These are phyloP conservation scores for Tolypocladium inflatum DNA, from an alignment of 2,329 filamentous ascomycete species.

Conservation along the genomic window DNA sequence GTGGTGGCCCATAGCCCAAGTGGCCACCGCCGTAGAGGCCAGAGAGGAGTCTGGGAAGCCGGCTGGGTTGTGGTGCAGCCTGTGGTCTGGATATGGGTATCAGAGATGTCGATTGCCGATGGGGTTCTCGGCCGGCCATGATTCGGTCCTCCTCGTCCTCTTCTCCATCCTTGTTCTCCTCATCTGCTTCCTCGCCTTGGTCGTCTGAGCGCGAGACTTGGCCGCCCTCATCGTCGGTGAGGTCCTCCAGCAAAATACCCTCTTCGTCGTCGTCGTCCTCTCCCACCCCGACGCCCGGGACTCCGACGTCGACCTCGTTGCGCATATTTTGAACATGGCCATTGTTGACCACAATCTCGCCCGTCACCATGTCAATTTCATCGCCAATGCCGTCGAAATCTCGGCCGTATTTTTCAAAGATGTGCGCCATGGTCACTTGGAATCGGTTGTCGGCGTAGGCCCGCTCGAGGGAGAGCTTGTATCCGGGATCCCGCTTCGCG, in stretches of 20 bases:
- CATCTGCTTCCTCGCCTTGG: background rate
- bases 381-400: slow-evolving; percentile 80
- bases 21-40: slow-evolving; percentile 3
- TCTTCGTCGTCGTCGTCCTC: slow-evolving; percentile 25
- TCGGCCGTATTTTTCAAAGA: slow-evolving; percentile 79
- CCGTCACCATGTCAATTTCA: slow-evolving; percentile 78
- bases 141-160: slow-evolving; percentile 9
- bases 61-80: background rate
- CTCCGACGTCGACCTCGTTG: slow-evolving; percentile 40
- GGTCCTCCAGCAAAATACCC: slow-evolving; percentile 22
- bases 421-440: slow-evolving; percentile 76
- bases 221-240: slow-evolving; percentile 12
- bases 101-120: slow-evolving; percentile 3
- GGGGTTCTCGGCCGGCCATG: slow-evolving; percentile 4
- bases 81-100: slow-evolving; percentile 1
- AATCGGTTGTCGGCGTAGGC: slow-evolving; percentile 60
- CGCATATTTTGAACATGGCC: slow-evolving; percentile 65
- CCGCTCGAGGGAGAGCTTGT: slow-evolving; percentile 51
- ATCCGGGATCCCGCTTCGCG: slow-evolving; percentile 39
- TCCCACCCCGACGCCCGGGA: slow-evolving; percentile 14
- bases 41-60: slow-evolving; percentile 3
- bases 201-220: background rate
- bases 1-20: slow-evolving; percentile 4
- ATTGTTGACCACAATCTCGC: slow-evolving; percentile 80
- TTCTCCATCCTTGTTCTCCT: background rate